These are phyloP conservation scores for Paramyrothecium roridum DNA, from an alignment of 2,329 filamentous ascomycete species.

Conservation along the genomic window DNA sequence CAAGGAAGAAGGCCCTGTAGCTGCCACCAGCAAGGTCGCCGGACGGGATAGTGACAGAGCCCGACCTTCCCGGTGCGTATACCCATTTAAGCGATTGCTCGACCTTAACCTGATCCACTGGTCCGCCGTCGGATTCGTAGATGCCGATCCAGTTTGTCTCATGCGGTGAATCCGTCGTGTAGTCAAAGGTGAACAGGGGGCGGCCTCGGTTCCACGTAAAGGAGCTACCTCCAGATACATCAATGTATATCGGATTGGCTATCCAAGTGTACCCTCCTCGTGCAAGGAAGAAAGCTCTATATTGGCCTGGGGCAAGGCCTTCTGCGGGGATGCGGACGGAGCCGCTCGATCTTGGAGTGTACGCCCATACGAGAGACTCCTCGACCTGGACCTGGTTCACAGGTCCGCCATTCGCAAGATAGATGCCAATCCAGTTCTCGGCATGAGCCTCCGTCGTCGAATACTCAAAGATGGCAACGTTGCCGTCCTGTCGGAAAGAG, in stretches of 20 bases:
- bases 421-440: conserved; percentile 24
- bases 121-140: conserved; percentile 30
- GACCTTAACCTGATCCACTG: conserved; percentile 24
- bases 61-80: conserved; percentile 23
- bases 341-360: conserved; percentile 22
- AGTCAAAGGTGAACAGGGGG: conserved; percentile 28
- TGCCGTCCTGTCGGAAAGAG: too few species aligned
- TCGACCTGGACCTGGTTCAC: conserved; percentile 23
- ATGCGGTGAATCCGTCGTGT: conserved; percentile 23
- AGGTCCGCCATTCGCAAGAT: conserved; percentile 28
- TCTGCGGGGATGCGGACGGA: conserved; percentile 18
- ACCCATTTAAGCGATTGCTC: conserved; percentile 27
- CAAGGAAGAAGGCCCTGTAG: conserved; percentile 34
- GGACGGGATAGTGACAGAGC: conserved; percentile 20
- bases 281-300: conserved; percentile 33
- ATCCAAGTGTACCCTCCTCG: conserved; percentile 32
- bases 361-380: conserved; percentile 28
- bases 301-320: conserved; percentile 23
- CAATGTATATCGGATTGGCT: conserved; percentile 26
- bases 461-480: conserved; percentile 30
- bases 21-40: conserved; percentile 20
- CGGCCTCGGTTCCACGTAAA: too few species aligned
- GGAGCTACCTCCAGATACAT: conserved; percentile 4
- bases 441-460: conserved; percentile 14
- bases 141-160: conserved; percentile 35